phyloP scores from a whole-genome alignment of 495 filamentous ascomycete species.

The Lophiostoma macrostomum region DNA sequence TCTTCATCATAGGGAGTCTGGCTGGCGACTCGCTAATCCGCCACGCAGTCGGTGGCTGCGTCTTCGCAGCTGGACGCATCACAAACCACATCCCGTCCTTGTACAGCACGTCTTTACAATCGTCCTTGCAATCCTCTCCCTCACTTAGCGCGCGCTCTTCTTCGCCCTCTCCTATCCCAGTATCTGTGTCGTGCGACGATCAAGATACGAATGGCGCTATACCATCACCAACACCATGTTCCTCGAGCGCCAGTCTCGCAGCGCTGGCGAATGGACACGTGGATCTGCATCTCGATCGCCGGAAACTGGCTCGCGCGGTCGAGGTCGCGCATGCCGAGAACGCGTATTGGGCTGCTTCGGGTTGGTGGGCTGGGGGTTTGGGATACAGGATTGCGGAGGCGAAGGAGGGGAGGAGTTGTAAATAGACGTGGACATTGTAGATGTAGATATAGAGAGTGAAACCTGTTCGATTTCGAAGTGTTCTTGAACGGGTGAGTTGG shows the following conservation, averaged over 20 bases:
- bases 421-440: too few relatives aligned
- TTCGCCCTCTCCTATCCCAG: neutral
- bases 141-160: neutral
- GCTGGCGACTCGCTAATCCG: slow-evolving; percentile 64
- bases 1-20: slow-evolving; percentile 63
- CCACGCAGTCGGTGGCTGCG: slow-evolving; percentile 62
- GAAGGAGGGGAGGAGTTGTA: too few relatives aligned
- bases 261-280: slow-evolving; percentile 30
- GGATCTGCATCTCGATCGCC: slow-evolving; percentile 35
- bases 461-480: too few relatives aligned
- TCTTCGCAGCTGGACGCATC: slow-evolving; percentile 56
- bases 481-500: too few relatives aligned
- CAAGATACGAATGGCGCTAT: too few relatives aligned
- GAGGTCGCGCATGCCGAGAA: slow-evolving; percentile 31
- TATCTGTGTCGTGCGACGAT: too few relatives aligned
- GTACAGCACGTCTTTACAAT: neutral
- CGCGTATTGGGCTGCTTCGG: slow-evolving; percentile 26
- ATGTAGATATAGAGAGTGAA: too few relatives aligned
- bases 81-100: slow-evolving; percentile 32
- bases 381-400: too few relatives aligned
- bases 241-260: neutral
- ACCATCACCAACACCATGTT: neutral
- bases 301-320: slow-evolving; percentile 25
- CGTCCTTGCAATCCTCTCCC: neutral
- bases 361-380: slow-evolving; percentile 32